Conservation (phyloP, 441 rosid genomes). For the Eruca vesicaria region DNA sequence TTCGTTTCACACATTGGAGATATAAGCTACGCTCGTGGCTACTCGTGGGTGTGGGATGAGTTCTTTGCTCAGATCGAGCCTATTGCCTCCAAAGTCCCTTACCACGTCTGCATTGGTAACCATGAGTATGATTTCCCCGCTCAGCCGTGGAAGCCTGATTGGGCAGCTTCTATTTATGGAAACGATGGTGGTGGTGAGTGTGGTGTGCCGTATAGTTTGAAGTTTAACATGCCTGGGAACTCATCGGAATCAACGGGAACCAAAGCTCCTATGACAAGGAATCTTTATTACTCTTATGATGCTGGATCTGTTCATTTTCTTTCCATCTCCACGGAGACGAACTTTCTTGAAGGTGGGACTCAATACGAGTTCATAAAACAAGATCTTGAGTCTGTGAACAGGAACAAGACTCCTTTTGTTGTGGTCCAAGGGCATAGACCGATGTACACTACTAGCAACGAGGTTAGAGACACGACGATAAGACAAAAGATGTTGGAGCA, state of each 20-base stretch:
- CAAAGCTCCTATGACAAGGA: constrained; percentile 68
- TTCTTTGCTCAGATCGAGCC: constrained; percentile 80
- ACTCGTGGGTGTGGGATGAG: constrained; percentile 91
- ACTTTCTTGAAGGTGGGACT: constrained; percentile 68
- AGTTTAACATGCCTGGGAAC: constrained; percentile 87
- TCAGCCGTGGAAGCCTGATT: constrained; percentile 92
- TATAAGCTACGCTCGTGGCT: constrained; percentile 93
- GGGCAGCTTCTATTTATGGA: constrained; percentile 58
- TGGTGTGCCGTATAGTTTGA: constrained; percentile 87
- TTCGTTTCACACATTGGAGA: constrained; percentile 87
- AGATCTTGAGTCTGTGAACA: constrained; percentile 72
- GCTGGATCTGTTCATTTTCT: constrained; percentile 71
- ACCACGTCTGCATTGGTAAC: constrained; percentile 93
- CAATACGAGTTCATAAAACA: constrained; percentile 66
- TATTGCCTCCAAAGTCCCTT: constrained; percentile 73
- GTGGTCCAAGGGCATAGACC: constrained; percentile 91
- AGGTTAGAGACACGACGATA: constrained; percentile 54
- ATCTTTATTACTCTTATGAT: constrained; percentile 78
- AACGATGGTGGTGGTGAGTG: constrained; percentile 95
- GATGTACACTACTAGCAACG: constrained; percentile 87
- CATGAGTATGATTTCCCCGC: constrained; percentile 88
- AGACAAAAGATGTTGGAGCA: constrained; percentile 65
- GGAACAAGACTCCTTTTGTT: constrained; percentile 71
- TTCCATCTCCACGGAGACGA: constrained; percentile 83
- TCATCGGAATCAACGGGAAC: constrained; percentile 74